phyloP scores from a whole-genome alignment of 2,329 filamentous ascomycete species.

The Aspergillus costaricaensis region DNA sequence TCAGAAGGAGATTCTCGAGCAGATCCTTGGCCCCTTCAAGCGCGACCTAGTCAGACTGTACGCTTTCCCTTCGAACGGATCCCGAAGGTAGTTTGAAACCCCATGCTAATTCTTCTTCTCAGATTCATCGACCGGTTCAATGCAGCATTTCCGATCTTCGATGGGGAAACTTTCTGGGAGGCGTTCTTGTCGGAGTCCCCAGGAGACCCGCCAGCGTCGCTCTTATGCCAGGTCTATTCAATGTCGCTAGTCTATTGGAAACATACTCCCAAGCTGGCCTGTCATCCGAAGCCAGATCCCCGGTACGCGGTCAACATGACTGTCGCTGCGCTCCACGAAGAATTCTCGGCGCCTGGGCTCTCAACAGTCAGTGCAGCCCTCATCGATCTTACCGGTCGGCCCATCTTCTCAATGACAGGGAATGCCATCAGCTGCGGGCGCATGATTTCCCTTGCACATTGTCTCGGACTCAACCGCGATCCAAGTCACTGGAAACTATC shows the following conservation, averaged over 20 bases:
- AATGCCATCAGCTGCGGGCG: constrained; percentile 58
- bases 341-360: constrained; percentile 60
- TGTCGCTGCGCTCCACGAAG: constrained; percentile 61
- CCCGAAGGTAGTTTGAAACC: neutral
- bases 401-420: constrained; percentile 61
- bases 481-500: constrained; percentile 56
- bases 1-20: constrained; percentile 58
- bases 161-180: constrained; percentile 56
- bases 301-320: constrained; percentile 66
- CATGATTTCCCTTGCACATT: constrained; percentile 57
- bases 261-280: constrained; percentile 47
- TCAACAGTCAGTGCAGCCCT: constrained; percentile 60
- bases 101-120: constrained; percentile 12
- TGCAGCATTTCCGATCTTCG: constrained; percentile 62
- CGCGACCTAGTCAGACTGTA: constrained; percentile 56
- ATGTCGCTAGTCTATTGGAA: constrained; percentile 62
- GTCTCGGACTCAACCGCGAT: constrained; percentile 58
- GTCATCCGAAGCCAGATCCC: constrained; percentile 56
- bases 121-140: constrained; percentile 61
- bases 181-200: constrained; percentile 50
- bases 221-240: constrained; percentile 61
- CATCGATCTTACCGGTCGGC: constrained; percentile 61
- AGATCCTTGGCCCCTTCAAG: constrained; percentile 58
- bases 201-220: constrained; percentile 56
- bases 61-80: constrained; percentile 26